Percentiles rank a stretch among this genome's conserved stretches.
These are phyloP conservation scores for Nakaseomyces kungkrabaensis DNA, from an alignment of 1,139 yeast genomes.

Conservation along the genomic window DNA sequence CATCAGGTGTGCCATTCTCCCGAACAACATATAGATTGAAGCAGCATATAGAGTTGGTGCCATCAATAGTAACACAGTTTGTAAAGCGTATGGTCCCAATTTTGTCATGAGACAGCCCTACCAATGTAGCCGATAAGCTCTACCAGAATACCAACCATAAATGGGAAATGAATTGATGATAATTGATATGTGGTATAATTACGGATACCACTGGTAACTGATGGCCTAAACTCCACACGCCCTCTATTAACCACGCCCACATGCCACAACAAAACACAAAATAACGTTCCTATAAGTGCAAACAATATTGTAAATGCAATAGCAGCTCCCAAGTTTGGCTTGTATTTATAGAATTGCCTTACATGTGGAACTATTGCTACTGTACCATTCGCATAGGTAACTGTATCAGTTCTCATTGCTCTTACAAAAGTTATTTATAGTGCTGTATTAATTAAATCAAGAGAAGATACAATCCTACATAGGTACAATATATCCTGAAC, in stretches of 20 bases:
- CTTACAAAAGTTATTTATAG: no score
- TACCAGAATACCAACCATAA: constrained; percentile 3
- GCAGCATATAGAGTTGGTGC: constrained; percentile 40
- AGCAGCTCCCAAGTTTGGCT: constrained; percentile 15
- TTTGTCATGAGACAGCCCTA: constrained; percentile 25
- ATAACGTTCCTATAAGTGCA: constrained; percentile 29
- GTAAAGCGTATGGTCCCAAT: constrained; percentile 31
- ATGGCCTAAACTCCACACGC: no score
- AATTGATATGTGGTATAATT: no score
- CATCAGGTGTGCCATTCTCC: constrained; percentile 29
- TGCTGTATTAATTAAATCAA: no score
- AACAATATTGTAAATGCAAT: constrained; percentile 11
- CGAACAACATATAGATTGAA: constrained; percentile 37
- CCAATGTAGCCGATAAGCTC: constrained; percentile 33
- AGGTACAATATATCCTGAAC: no score
- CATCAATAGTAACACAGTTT: constrained; percentile 32
- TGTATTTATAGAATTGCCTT: not conserved
- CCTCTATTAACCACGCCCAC: no score
- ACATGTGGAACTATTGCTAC: no score
- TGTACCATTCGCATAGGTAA: no score
- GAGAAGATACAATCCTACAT: no score
- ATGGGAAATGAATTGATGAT: no score
- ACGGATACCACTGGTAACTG: no score
- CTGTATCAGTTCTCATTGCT: no score
- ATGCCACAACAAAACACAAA: not conserved